These are phyloP conservation scores for Calonectria ilicicola DNA, from an alignment of 2,329 filamentous ascomycete species.

Conservation along the genomic window DNA sequence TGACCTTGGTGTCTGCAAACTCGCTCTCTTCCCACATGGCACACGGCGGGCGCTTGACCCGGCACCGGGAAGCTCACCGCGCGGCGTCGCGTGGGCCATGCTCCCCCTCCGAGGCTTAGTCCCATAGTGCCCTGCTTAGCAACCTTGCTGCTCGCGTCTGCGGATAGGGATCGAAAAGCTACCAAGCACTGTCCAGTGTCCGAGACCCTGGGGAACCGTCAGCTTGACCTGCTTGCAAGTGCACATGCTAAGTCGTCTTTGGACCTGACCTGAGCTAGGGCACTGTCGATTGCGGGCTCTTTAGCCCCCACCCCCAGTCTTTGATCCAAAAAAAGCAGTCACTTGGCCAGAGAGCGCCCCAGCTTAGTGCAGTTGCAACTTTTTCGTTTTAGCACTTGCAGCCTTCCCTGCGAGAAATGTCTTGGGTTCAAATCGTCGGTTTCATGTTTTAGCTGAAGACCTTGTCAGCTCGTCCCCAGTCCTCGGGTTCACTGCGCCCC, in stretches of 20 bases:
- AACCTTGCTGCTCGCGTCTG: background rate
- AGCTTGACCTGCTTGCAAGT: background rate
- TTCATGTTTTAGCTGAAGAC: background rate
- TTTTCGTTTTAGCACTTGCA: background rate
- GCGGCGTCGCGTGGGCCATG: background rate
- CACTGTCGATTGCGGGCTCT: background rate
- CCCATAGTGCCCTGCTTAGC: background rate
- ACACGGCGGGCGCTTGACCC: background rate
- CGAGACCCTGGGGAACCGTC: background rate
- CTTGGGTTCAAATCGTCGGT: background rate
- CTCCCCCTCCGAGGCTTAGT: background rate
- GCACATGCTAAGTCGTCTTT: background rate
- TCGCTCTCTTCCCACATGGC: background rate
- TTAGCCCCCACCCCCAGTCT: background rate
- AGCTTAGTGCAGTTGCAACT: background rate
- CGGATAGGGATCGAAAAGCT: background rate
- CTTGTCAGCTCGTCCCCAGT: background rate
- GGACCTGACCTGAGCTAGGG: background rate
- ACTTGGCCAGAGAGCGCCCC: background rate
- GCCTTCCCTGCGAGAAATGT: background rate
- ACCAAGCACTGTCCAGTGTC: background rate
- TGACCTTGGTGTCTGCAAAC: background rate
- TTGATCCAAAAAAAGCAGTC: background rate
- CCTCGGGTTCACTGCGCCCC: background rate
- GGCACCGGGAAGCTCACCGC: slow-evolving; percentile 3